Percentiles rank a stretch among this genome's conserved stretches.
phyloP scores from a whole-genome alignment of 306 rosid species.

The Prunus mongolica region DNA sequence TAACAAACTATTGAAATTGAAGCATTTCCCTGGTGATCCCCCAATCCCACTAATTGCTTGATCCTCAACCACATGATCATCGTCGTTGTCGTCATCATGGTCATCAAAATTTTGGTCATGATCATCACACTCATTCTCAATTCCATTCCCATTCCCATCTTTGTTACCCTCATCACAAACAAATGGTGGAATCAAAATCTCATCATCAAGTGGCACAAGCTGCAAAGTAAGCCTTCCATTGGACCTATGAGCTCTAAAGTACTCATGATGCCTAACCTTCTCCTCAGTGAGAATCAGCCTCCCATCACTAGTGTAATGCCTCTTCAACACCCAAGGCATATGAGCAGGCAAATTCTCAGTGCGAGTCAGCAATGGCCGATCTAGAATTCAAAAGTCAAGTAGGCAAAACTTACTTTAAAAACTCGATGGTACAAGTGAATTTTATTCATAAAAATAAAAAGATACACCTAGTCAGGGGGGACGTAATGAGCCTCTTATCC shows the following conservation, averaged over 20 bases:
- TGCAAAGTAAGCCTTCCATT: conserved; percentile 70
- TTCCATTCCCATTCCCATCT: neutral
- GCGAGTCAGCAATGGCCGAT: conserved; percentile 27
- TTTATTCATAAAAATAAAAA: too few species aligned
- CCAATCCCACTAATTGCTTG: neutral
- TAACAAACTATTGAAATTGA: conserved; percentile 13
- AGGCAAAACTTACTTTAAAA: too few species aligned
- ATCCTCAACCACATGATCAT: neutral
- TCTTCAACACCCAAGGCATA: conserved; percentile 66
- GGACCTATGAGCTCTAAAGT: conserved; percentile 54
- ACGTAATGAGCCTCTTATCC: too few species aligned
- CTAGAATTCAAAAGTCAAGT: too few species aligned
- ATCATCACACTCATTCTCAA: neutral
- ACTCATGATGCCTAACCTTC: conserved; percentile 56
- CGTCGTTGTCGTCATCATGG: neutral
- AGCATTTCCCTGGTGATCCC: conserved; percentile 15
- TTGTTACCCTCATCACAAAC: neutral
- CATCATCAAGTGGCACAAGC: conserved; percentile 44
- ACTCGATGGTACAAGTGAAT: too few species aligned
- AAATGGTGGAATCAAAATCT: neutral
- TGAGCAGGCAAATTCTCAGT: conserved; percentile 52
- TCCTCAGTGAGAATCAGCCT: conserved; percentile 59
- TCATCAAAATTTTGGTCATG: neutral
- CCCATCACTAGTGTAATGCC: conserved; percentile 59
- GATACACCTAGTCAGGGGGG: too few species aligned